Evolutionary conservation across 192 early-diverging fungal genomes (phyloP).

Genomic region (Coemansia sp.): DNA sequence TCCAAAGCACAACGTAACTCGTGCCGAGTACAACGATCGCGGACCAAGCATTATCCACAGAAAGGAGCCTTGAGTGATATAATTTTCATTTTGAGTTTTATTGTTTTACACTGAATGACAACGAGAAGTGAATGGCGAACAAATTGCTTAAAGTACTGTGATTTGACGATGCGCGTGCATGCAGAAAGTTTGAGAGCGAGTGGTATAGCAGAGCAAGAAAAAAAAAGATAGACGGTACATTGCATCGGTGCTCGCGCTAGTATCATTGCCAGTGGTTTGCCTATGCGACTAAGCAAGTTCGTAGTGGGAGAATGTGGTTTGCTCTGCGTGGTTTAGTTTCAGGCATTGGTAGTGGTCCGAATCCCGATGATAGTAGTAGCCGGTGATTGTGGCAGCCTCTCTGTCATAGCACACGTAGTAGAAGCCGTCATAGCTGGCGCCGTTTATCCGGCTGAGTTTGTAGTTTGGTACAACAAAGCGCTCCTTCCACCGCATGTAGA

Average conservation of each 20-base stretch:
- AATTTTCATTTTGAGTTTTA: background rate
- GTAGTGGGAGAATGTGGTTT: conserved; percentile 49
- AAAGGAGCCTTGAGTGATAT: conserved; percentile 49
- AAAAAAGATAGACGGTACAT: background rate
- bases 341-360: conserved; percentile 54
- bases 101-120: background rate
- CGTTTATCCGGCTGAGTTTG: conserved; percentile 63
- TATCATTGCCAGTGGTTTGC: background rate
- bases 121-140: background rate
- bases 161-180: background rate
- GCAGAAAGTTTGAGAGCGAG: background rate
- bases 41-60: conserved; percentile 78
- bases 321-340: conserved; percentile 30
- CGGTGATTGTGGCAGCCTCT: conserved; percentile 58
- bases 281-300: conserved; percentile 30
- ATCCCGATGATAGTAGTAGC: conserved; percentile 62
- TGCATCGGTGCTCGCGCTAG: background rate
- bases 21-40: conserved; percentile 89
- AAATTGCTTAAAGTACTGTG: background rate
- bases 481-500: conserved; percentile 90
- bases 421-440: conserved; percentile 80
- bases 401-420: conserved; percentile 75
- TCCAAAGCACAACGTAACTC: conserved; percentile 65
- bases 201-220: too few relatives aligned
- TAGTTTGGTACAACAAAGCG: conserved; percentile 82